These are phyloP conservation scores for Trichoderma arundinaceum DNA, from an alignment of 2,329 filamentous ascomycete genomes.

Conservation along the genomic window DNA sequence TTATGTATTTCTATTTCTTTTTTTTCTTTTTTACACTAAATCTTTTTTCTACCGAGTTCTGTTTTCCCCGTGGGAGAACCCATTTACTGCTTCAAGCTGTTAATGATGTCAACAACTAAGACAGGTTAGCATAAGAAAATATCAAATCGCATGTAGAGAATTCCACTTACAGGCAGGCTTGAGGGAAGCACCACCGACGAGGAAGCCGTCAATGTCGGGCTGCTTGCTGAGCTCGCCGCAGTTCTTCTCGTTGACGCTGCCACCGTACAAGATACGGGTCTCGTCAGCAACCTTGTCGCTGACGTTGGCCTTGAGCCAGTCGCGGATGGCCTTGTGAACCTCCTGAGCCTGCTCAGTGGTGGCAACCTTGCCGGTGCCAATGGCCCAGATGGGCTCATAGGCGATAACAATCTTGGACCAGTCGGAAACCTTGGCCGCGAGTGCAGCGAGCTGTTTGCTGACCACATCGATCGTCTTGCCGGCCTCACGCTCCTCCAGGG, in stretches of 20 bases:
- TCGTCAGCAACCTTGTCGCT: constrained; percentile 76
- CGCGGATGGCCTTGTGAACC: constrained; percentile 88
- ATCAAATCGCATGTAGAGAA: not conserved
- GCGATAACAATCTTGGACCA: constrained; percentile 96
- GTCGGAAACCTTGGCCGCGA: constrained; percentile 76
- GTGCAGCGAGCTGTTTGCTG: constrained; percentile 82
- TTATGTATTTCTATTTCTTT: not conserved
- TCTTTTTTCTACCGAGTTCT: not conserved
- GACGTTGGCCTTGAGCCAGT: constrained; percentile 79
- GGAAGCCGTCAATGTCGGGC: constrained; percentile 95
- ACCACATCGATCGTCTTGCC: constrained; percentile 85
- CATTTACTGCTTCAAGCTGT: constrained; percentile 56
- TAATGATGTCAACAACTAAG: constrained; percentile 65
- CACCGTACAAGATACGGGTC: constrained; percentile 95
- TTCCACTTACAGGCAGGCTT: constrained; percentile 85
- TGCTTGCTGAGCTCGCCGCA: constrained; percentile 90
- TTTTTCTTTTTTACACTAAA: not conserved
- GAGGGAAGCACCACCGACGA: constrained; percentile 93
- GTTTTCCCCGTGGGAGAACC: not conserved
- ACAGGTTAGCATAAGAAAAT: constrained; percentile 10
- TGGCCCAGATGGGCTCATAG: constrained; percentile 98
- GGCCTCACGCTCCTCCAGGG: constrained; percentile 86
- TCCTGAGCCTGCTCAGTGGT: constrained; percentile 90
- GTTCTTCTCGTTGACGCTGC: constrained; percentile 98
- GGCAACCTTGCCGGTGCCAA: constrained; percentile 92